Evolutionary conservation across 208 protist genomes (phyloP).

Genomic region (Acanthamoeba castellanii): DNA sequence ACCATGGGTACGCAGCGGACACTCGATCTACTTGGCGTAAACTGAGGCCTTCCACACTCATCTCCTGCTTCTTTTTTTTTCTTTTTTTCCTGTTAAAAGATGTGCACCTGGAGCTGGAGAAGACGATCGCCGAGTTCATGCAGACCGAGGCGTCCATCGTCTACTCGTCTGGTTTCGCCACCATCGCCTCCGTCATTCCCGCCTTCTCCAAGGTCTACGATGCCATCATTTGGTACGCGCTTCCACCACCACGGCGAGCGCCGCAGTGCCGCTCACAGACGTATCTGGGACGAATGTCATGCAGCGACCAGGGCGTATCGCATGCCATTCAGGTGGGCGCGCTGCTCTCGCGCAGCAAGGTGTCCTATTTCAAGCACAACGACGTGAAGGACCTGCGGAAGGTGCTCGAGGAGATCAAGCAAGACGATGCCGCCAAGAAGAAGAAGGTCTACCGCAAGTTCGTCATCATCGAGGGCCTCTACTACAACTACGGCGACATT

Average conservation of each 20-base stretch:
- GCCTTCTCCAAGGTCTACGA: slow-evolving; percentile 95
- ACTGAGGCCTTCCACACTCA: not conserved
- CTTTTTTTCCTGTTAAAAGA: slow-evolving; percentile 83
- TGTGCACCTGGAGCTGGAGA: slow-evolving; percentile 95
- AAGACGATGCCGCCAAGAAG: slow-evolving; percentile 38
- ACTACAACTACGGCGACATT: slow-evolving; percentile 91
- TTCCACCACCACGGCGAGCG: not conserved
- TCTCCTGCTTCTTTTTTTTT: not conserved
- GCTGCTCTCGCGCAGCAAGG: slow-evolving; percentile 92
- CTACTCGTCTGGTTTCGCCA: slow-evolving; percentile 97
- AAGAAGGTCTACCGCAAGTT: slow-evolving; percentile 92
- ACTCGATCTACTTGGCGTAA: not conserved
- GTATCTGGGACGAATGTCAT: not conserved
- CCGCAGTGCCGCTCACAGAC: not conserved
- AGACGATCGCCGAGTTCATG: slow-evolving; percentile 93
- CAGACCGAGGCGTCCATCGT: slow-evolving; percentile 93
- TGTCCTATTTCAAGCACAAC: slow-evolving; percentile 96
- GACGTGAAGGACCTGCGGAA: slow-evolving; percentile 95
- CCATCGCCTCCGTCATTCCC: slow-evolving; percentile 96
- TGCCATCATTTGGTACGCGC: slow-evolving; percentile 91
- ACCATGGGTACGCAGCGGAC: slow-evolving; percentile 90
- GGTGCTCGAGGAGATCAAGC: slow-evolving; percentile 90
- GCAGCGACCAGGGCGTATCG: slow-evolving; percentile 92
- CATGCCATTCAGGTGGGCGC: slow-evolving; percentile 93
- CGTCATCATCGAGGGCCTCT: slow-evolving; percentile 97